Evolutionary conservation across 805 yeast species (phyloP), one percentile per base, ranked within the genome.

Genomic region (Myxozyma udenii): DNA sequence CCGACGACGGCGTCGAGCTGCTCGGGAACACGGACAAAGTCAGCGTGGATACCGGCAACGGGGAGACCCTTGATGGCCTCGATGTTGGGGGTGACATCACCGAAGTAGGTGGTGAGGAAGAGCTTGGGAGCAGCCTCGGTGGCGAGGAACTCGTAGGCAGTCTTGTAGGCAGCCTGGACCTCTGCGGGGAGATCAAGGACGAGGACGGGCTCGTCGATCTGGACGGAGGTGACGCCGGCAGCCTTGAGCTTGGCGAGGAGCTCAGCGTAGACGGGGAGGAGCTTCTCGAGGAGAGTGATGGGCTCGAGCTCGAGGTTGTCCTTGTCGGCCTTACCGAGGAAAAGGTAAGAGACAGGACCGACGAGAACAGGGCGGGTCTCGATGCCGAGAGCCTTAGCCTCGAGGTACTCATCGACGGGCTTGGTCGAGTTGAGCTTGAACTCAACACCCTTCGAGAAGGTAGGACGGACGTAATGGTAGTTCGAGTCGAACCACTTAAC

Each of bases 391-490:
- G 75, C 95, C 83, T 93, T 93, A 68, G 98, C 98, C 83, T 93
- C 98, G 71, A 87, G 82, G 79, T 78, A 93, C 81, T 93, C 97
- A 68, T 84, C 96, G 66, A 93, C 93, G 68, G 98, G 98, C 80
- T 93, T 93, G 68, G 83, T 78, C 69, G 96, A 95, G 75, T 85
- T 88, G 74, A 93, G 85, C 80, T 93, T 90, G 87, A 93, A 93
- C 69, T 84, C 84, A 61, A 97, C 91, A 64, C 88, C 80, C 80
- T 89, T 83, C 51, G 96, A 86, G 80, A 93, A 90, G 64, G 98
- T 93, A 75, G 98, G 98, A 81, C 98, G 87, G 69, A 93, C 98
- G 74, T 93, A 93, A 77, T 93, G 98, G 87, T 93, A 93, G 88
- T 93, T 93, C 62, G 97, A 87, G 77, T 93, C 98, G 67, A 93